Base-by-base conservation (phyloP, 1,139 yeast genomes). In the Hanseniaspora sp. region DNA sequence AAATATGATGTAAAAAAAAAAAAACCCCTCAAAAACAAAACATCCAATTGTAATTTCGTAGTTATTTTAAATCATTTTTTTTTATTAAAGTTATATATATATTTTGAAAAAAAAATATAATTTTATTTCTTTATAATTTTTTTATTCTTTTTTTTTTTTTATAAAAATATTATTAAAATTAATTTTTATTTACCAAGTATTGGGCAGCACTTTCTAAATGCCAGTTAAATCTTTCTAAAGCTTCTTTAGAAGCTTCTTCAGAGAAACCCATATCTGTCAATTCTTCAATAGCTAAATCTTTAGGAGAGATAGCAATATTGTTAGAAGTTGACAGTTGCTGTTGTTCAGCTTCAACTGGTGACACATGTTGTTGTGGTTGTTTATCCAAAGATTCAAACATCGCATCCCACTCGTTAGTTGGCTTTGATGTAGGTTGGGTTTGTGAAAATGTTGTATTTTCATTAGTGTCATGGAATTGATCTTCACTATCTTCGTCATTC, bases 241-340 rank as follows among this genome's bases (percentile, higher is more conserved):
- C 96, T 9, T 73, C 75, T 11, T 74, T 62, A 1, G 92, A 87
- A 56, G 81, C 82, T 0, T 72, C 71, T 57, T 76, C 75, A 39
- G 79, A 78, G 66, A 90, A 90, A 1, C 97, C 97, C 96, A 90
- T 90, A 40, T 92, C 90, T 28, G 80, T 79, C 59, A 90, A 73
- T 66, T 87, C 95, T 59, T 82, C 83, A 39, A 86, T 73, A 0
- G 83, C 80, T 47, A 76, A 63, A 4, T 73, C 67, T 51, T 67
- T 69, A 15, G 74, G 74, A 1, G 74, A 70, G 1, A 73, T 69
- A 1, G 73, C 73, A 56, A 70, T 23, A 4, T 23, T 23, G 23
- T 23, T 61, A 30, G 63, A 39, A 7, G 37, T 33, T 17, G 40
- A 5, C 12, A 7, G 17, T n/a, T 15, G 6, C n/a, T 28, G 28